Conservation (phyloP, 306 rosid species). For the Corylus americana region DNA sequence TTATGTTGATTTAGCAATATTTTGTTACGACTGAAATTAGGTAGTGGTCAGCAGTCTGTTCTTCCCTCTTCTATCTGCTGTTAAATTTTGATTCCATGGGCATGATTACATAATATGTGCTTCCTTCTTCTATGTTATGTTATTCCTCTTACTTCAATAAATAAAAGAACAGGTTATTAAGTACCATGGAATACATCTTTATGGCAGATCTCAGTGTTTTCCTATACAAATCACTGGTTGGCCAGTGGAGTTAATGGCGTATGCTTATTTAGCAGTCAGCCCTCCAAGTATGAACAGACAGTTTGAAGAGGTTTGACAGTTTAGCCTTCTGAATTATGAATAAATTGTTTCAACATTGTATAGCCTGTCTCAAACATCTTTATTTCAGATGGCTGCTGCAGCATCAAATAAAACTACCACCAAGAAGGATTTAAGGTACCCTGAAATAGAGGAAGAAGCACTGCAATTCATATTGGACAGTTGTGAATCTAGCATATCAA, state of each 20-base stretch:
- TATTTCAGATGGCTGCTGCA: constrained; percentile 82
- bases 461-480: constrained; percentile 76
- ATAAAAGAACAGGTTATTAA: neutral
- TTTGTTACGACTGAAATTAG: constrained; percentile 1
- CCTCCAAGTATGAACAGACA: constrained; percentile 78
- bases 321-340: constrained; percentile 5
- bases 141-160: constrained; percentile 7
- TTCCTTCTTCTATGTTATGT: neutral
- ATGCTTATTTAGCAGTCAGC: constrained; percentile 84
- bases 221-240: constrained; percentile 90
- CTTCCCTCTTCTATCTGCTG: neutral
- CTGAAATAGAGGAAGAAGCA: constrained; percentile 88
- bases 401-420: constrained; percentile 64
- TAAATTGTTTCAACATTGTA: constrained; percentile 10
- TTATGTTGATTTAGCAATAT: neutral
- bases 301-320: constrained; percentile 73
- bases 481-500: constrained; percentile 89
- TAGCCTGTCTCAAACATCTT: constrained; percentile 22
- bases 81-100: neutral
- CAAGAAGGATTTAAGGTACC: constrained; percentile 67
- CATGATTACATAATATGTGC: neutral
- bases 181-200: constrained; percentile 22
- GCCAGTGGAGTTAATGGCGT: constrained; percentile 91
- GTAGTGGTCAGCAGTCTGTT: neutral
- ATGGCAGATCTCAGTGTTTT: constrained; percentile 75